Percentiles rank a stretch among this genome's conserved stretches.
These are phyloP conservation scores for Litchi chinensis DNA, from an alignment of 345 rosid genomes.

Conservation along the genomic window DNA sequence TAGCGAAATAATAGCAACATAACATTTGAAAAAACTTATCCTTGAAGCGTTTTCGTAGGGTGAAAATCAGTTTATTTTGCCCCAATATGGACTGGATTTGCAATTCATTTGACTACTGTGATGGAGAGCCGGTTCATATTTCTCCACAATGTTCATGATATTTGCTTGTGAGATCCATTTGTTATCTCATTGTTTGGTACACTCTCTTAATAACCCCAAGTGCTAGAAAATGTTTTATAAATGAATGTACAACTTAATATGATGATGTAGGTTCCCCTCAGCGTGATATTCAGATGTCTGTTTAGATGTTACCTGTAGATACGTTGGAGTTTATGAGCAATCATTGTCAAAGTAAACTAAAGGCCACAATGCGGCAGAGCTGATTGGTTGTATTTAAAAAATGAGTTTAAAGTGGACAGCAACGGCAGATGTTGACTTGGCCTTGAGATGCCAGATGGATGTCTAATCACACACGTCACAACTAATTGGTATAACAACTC, in stretches of 20 bases:
- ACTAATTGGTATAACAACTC: conserved; percentile 45
- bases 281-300: neutral
- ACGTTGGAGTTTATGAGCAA: neutral
- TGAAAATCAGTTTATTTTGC: neutral
- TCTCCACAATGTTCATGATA: neutral
- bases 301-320: no score
- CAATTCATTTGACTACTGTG: neutral
- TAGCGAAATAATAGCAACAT: neutral
- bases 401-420: neutral
- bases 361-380: neutral
- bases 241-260: no score
- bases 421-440: conserved; percentile 22
- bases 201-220: neutral
- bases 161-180: neutral
- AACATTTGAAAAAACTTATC: neutral
- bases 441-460: conserved; percentile 30
- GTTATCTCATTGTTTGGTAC: neutral
- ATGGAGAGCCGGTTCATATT: neutral
- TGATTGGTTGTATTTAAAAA: neutral
- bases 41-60: neutral
- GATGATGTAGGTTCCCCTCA: neutral
- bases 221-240: no score
- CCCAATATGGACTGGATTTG: neutral
- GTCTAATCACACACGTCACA: conserved; percentile 35
- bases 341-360: neutral